These are phyloP conservation scores for Hypoxylon sp. DNA, from an alignment of 2,329 filamentous ascomycete genomes.

Conservation along the genomic window DNA sequence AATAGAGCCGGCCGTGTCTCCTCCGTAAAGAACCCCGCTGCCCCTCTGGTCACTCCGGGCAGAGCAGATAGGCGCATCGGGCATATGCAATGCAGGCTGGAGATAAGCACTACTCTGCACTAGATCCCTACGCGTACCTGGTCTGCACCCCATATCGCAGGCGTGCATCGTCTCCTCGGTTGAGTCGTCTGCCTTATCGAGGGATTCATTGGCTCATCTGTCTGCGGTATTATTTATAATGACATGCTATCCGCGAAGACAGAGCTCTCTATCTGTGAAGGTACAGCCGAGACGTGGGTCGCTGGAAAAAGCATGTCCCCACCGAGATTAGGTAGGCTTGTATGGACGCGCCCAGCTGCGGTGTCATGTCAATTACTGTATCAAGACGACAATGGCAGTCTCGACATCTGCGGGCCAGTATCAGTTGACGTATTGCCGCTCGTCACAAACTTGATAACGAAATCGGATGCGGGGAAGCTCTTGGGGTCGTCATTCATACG, in stretches of 20 bases:
- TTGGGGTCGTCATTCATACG: slow-evolving; percentile 10
- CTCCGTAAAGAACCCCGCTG: too few relatives aligned
- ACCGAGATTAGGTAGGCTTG: neutral
- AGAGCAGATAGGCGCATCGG: too few relatives aligned
- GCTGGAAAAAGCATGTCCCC: neutral
- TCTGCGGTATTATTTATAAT: too few relatives aligned
- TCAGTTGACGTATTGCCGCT: slow-evolving; percentile 6
- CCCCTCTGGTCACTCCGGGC: too few relatives aligned
- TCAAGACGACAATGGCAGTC: neutral
- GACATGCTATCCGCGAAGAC: too few relatives aligned
- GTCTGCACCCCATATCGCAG: too few relatives aligned
- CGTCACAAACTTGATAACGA: slow-evolving; percentile 11
- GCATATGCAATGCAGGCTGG: too few relatives aligned
- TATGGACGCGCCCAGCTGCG: slow-evolving; percentile 6
- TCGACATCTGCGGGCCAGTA: slow-evolving; percentile 2
- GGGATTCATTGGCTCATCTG: neutral
- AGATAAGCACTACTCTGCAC: too few relatives aligned
- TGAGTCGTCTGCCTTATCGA: neutral
- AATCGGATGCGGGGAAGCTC: slow-evolving; percentile 24
- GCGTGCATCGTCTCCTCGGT: too few relatives aligned
- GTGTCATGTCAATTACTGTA: slow-evolving; percentile 7
- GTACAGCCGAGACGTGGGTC: neutral
- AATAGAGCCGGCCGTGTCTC: too few relatives aligned
- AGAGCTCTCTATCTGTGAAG: too few relatives aligned
- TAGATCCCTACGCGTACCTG: too few relatives aligned